These are phyloP conservation scores for Colletotrichum melonis DNA, from an alignment of 2,329 filamentous ascomycete species.

Conservation along the genomic window DNA sequence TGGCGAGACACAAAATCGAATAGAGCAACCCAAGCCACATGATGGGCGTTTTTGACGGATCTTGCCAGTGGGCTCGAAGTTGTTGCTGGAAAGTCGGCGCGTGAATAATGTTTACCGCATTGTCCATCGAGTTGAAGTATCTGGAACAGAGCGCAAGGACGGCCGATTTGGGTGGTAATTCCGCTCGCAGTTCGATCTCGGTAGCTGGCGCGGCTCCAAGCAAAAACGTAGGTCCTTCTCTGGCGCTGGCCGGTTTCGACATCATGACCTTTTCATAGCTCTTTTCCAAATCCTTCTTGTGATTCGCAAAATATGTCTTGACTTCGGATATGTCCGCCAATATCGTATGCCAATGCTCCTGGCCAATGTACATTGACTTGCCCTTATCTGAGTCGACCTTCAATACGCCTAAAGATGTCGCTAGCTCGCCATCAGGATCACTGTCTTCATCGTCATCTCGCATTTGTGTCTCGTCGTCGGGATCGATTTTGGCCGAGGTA, in stretches of 20 bases:
- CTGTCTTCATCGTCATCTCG: slow-evolving; percentile 71
- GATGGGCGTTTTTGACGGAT: slow-evolving; percentile 77
- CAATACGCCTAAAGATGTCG: slow-evolving; percentile 82
- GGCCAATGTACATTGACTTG: slow-evolving; percentile 84
- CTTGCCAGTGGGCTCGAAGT: slow-evolving; percentile 74
- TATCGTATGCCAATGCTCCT: slow-evolving; percentile 86
- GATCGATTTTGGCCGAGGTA: slow-evolving; percentile 60
- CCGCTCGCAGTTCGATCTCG: slow-evolving; percentile 81
- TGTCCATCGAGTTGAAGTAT: slow-evolving; percentile 88
- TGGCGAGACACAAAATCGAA: slow-evolving; percentile 79
- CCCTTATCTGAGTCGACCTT: slow-evolving; percentile 83
- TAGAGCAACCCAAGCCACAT: slow-evolving; percentile 86
- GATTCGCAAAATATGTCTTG: slow-evolving; percentile 85
- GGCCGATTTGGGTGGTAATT: slow-evolving; percentile 82
- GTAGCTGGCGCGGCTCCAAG: slow-evolving; percentile 79
- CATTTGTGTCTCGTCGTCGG: slow-evolving; percentile 61
- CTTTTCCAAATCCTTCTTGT: slow-evolving; percentile 90
- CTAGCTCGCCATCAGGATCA: slow-evolving; percentile 75
- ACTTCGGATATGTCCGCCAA: slow-evolving; percentile 90
- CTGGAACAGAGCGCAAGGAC: slow-evolving; percentile 88
- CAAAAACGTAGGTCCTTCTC: slow-evolving; percentile 80
- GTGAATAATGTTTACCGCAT: slow-evolving; percentile 80
- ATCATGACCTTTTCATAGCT: slow-evolving; percentile 82
- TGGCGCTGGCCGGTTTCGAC: slow-evolving; percentile 69
- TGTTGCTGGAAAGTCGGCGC: slow-evolving; percentile 86